A percentile compares a stretch with the other conserved stretches of the same genome.
Evolutionary conservation across 139 green algal genomes (phyloP).

Genomic region (Prasinococcaceae sp.): DNA sequence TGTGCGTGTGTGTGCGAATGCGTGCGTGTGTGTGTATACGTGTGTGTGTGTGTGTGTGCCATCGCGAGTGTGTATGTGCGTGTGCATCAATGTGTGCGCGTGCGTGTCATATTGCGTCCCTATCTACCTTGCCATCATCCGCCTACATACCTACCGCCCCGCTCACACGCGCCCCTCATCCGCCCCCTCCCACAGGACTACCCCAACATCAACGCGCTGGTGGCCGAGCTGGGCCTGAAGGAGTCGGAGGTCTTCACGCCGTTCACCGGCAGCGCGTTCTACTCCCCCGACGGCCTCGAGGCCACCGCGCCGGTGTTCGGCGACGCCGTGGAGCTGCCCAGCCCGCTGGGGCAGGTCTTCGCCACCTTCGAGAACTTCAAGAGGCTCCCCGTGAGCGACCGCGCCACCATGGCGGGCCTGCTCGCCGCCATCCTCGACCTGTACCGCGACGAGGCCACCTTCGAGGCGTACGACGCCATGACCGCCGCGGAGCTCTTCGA

Average conservation of each 20-base stretch:
- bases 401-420: conserved; percentile 19
- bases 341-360: conserved; percentile 19
- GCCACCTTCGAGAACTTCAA: conserved; percentile 25
- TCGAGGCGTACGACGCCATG: conserved; percentile 29
- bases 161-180: too few species aligned
- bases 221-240: conserved; percentile 2
- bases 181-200: too few species aligned
- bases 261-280: conserved; percentile 16
- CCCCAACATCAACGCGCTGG: conserved; percentile 15
- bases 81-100: too few species aligned
- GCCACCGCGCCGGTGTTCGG: conserved; percentile 18
- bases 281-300: conserved; percentile 19
- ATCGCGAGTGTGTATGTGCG: too few species aligned
- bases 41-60: too few species aligned
- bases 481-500: conserved; percentile 31
- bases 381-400: conserved; percentile 11
- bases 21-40: conserved; percentile 1
- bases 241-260: conserved; percentile 17
- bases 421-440: conserved; percentile 18
- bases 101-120: too few species aligned
- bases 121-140: too few species aligned
- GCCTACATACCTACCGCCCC: too few species aligned
- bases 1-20: background rate
- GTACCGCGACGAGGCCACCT: conserved; percentile 23
- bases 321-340: conserved; percentile 6